Conservation (phyloP, 2,329 filamentous ascomycete species). For the Penicillium hordei region DNA sequence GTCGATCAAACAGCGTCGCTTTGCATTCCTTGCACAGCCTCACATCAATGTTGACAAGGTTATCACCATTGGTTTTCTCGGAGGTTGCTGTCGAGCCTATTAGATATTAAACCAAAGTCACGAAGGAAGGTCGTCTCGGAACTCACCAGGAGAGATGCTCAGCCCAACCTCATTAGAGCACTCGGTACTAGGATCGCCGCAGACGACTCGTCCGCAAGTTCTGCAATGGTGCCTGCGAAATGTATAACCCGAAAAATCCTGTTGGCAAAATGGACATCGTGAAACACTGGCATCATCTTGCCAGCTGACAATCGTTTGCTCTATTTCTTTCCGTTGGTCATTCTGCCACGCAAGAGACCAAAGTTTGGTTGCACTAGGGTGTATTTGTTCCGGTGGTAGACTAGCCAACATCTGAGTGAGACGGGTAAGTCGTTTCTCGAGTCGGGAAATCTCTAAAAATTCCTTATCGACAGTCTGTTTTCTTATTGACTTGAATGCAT, state of each 20-base stretch:
- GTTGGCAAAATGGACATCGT: constrained; percentile 90
- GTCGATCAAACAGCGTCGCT: constrained; percentile 66
- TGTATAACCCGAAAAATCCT: constrained; percentile 90
- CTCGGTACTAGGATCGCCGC: constrained; percentile 77
- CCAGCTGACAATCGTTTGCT: constrained; percentile 93
- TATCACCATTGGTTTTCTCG: constrained; percentile 47
- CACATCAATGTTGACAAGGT: constrained; percentile 71
- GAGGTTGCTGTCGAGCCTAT: constrained; percentile 39
- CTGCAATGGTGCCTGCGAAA: constrained; percentile 93
- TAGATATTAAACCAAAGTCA: constrained; percentile 23
- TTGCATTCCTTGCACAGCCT: constrained; percentile 92
- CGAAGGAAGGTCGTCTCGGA: background rate
- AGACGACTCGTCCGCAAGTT: constrained; percentile 89
- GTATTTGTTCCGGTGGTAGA: constrained; percentile 65
- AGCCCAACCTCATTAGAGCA: constrained; percentile 85
- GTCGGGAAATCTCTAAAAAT: constrained; percentile 79
- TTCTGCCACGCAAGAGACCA: constrained; percentile 64
- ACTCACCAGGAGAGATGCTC: constrained; percentile 67
- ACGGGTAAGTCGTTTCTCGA: constrained; percentile 90
- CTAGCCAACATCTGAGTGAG: constrained; percentile 80
- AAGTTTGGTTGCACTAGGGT: constrained; percentile 49
- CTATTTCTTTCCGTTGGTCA: constrained; percentile 74
- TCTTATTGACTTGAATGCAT: constrained; percentile 68
- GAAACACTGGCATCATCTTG: constrained; percentile 81
- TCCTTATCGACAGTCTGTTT: constrained; percentile 78